Percentiles rank a stretch among this genome's conserved stretches.
These are phyloP conservation scores for Tetrapisispora phaffii DNA, from an alignment of 805 yeast genomes.

Conservation along the genomic window DNA sequence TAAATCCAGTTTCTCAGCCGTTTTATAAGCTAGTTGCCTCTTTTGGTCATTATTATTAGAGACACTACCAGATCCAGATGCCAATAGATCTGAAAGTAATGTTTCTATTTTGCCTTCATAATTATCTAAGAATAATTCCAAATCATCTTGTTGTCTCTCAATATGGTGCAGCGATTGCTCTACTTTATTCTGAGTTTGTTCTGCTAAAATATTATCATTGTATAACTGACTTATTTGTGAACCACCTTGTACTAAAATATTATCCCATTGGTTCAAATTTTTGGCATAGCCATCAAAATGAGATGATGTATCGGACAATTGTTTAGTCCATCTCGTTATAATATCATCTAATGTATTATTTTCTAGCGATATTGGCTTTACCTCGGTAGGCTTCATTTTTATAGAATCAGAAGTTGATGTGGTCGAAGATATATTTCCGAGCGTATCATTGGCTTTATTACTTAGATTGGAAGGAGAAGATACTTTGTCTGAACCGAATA, in stretches of 20 bases:
- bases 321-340: conserved; percentile 86
- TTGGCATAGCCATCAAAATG: conserved; percentile 68
- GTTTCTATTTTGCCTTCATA: conserved; percentile 48
- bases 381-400: conserved; percentile 41
- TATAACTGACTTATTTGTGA: conserved; percentile 72
- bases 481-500: too few species aligned
- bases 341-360: conserved; percentile 90
- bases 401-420: conserved; percentile 5
- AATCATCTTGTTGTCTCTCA: conserved; percentile 84
- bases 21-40: conserved; percentile 78
- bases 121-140: conserved; percentile 69
- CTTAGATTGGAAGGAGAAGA: too few species aligned
- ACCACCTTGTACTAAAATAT: conserved; percentile 71
- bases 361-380: conserved; percentile 66
- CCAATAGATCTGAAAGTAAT: conserved; percentile 29
- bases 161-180: conserved; percentile 82
- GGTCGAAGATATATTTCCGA: background rate
- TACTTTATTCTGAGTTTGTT: conserved; percentile 71
- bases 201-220: conserved; percentile 70
- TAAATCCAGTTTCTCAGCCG: conserved; percentile 78
- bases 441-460: too few species aligned
- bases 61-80: conserved; percentile 18
- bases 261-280: conserved; percentile 79
- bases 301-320: conserved; percentile 59
- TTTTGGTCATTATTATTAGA: conserved; percentile 54